These are phyloP conservation scores for Hemileccinum impolitum DNA, from an alignment of 768 basidiomycete species.

Conservation along the genomic window DNA sequence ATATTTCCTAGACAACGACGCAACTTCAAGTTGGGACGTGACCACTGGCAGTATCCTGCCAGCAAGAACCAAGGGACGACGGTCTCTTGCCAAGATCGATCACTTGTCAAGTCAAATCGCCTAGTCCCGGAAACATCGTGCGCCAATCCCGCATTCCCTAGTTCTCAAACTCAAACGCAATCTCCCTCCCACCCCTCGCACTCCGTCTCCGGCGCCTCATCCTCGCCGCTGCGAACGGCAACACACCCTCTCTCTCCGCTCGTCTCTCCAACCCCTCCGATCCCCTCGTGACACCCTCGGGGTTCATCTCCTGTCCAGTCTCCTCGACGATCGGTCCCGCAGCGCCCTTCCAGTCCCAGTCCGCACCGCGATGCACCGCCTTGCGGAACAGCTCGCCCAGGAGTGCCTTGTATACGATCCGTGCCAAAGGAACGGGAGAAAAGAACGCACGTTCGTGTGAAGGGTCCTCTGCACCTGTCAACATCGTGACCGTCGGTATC, in stretches of 20 bases:
- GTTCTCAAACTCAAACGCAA: slow-evolving; percentile 10
- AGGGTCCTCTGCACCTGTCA: slow-evolving; percentile 10
- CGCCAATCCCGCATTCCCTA: background rate
- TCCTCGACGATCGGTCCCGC: slow-evolving; percentile 14
- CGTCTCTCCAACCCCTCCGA: background rate
- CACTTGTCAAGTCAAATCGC: too few relatives aligned
- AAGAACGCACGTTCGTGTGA: slow-evolving; percentile 5
- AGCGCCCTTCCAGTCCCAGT: slow-evolving; percentile 25
- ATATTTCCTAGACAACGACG: too few relatives aligned
- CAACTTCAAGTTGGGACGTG: too few relatives aligned
- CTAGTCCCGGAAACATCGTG: too few relatives aligned
- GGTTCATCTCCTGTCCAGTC: slow-evolving; percentile 20
- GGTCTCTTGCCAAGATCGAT: too few relatives aligned
- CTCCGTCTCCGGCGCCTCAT: slow-evolving; percentile 19
- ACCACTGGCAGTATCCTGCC: too few relatives aligned
- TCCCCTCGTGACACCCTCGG: background rate
- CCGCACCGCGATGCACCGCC: slow-evolving; percentile 8
- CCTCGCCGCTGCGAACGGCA: slow-evolving; percentile 25
- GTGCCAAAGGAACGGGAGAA: slow-evolving; percentile 19
- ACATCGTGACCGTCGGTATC: slow-evolving; percentile 15
- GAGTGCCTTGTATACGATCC: slow-evolving; percentile 20
- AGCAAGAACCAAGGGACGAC: too few relatives aligned
- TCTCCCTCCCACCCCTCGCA: slow-evolving; percentile 19
- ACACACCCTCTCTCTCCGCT: background rate
- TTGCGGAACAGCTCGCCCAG: slow-evolving; percentile 23